These are phyloP conservation scores for Sarcocystis neurona DNA, from an alignment of 169 alveolate genomes.

Conservation along the genomic window DNA sequence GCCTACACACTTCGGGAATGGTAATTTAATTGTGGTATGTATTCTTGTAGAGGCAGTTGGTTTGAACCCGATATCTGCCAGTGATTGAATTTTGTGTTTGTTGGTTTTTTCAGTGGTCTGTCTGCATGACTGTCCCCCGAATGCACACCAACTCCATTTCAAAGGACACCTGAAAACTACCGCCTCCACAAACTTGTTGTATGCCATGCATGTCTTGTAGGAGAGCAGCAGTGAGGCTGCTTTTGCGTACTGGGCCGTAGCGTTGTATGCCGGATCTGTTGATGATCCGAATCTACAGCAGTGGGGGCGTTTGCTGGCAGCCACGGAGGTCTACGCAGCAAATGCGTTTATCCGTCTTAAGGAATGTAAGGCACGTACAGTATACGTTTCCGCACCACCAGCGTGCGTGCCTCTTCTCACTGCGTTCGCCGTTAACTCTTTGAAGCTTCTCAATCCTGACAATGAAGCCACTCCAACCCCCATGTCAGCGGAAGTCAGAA, in stretches of 20 bases:
- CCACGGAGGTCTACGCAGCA: slow-evolving; percentile 31
- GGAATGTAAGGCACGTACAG: slow-evolving; percentile 1
- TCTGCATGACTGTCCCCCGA: too few relatives aligned
- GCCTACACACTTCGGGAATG: neutral
- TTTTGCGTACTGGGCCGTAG: slow-evolving; percentile 48
- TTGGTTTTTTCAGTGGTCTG: neutral
- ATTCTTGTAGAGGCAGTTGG: too few relatives aligned
- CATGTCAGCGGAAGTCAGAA: too few relatives aligned
- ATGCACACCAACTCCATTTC: too few relatives aligned
- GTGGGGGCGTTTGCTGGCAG: slow-evolving; percentile 42
- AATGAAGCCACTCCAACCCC: neutral
- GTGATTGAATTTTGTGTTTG: neutral
- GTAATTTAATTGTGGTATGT: too few relatives aligned
- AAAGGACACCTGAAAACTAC: too few relatives aligned
- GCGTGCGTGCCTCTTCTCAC: neutral
- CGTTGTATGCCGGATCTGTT: slow-evolving; percentile 7
- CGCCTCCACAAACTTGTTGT: too few relatives aligned
- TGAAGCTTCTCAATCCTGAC: neutral
- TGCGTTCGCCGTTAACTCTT: neutral
- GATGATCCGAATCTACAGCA: neutral
- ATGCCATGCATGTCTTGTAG: too few relatives aligned
- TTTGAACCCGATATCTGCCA: neutral
- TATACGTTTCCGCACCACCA: neutral
- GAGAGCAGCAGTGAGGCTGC: slow-evolving; percentile 40
- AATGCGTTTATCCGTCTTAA: slow-evolving; percentile 33